Percentiles rank a stretch among this genome's conserved stretches.
phyloP scores from a whole-genome alignment of 2,329 filamentous ascomycete genomes.

The Ophiostoma tasmaniense region DNA sequence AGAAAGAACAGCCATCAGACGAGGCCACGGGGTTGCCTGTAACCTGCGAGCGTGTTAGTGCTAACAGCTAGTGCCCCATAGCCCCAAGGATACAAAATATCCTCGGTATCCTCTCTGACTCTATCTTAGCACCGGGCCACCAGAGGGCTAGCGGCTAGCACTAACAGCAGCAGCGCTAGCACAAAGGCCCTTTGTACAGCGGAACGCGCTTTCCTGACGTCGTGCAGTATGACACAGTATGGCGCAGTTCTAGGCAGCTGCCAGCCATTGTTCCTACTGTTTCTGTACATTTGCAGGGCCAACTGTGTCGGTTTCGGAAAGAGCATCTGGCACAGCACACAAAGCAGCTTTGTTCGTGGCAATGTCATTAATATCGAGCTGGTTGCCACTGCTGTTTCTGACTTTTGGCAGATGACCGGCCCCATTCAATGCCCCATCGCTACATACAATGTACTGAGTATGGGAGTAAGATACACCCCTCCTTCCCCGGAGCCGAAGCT shows the following conservation, averaged over 20 bases:
- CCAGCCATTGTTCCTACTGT: not conserved
- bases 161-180: not conserved
- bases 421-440: not conserved
- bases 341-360: slow-evolving; percentile 1
- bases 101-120: not conserved
- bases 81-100: no score
- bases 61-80: not conserved
- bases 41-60: not conserved
- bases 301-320: not conserved
- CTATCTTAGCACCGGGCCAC: not conserved
- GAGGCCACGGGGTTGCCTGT: not conserved
- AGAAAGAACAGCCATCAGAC: slow-evolving; percentile 1
- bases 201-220: slow-evolving; percentile 1
- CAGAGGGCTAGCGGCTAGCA: not conserved
- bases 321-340: not conserved
- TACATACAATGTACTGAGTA: no score
- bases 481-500: not conserved
- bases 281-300: not conserved
- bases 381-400: not conserved
- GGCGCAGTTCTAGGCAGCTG: not conserved
- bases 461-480: not conserved
- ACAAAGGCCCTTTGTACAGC: not conserved
- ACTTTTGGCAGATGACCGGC: not conserved
- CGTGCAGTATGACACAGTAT: not conserved
- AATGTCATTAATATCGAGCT: not conserved